Conservation (phyloP, 2,329 filamentous ascomycete species). For the Cryphonectria nitschkei region DNA sequence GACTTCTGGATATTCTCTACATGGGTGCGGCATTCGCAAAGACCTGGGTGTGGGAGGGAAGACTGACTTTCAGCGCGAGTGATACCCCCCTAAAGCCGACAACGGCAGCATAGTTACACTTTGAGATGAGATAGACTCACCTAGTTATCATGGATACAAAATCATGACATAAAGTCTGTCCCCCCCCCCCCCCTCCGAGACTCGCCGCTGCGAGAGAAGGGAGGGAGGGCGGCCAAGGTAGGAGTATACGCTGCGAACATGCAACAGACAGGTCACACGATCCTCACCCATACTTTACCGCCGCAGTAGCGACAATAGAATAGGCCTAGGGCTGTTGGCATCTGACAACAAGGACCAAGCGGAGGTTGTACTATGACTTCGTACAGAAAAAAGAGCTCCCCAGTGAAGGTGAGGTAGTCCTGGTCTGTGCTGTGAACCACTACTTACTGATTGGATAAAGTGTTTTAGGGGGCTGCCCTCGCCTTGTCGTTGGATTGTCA, state of each 20-base stretch:
- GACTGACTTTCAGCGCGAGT: conserved; percentile 3
- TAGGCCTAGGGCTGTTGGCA: background rate
- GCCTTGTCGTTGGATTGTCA: background rate
- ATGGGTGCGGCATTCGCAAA: background rate
- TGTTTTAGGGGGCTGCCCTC: background rate
- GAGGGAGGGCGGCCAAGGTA: background rate
- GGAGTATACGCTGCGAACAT: background rate
- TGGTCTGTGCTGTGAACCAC: background rate
- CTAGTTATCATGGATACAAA: background rate
- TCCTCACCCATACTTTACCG: background rate
- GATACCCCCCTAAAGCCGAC: conserved; percentile 13
- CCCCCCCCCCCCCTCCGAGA: background rate
- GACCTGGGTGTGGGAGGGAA: background rate
- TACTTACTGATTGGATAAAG: background rate
- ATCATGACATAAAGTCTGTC: background rate
- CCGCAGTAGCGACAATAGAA: background rate
- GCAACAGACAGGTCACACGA: background rate
- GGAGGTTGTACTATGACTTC: too few species aligned
- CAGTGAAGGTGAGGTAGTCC: too few species aligned
- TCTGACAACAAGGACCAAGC: background rate
- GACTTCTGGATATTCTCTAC: background rate
- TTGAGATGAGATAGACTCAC: background rate
- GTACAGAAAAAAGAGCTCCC: too few species aligned
- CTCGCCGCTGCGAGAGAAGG: background rate
- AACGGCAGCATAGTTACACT: background rate